Evolutionary conservation across 1,139 yeast genomes (phyloP), one percentile per base, ranked within the genome.

Genomic region (Yamadazyma siamensis): DNA sequence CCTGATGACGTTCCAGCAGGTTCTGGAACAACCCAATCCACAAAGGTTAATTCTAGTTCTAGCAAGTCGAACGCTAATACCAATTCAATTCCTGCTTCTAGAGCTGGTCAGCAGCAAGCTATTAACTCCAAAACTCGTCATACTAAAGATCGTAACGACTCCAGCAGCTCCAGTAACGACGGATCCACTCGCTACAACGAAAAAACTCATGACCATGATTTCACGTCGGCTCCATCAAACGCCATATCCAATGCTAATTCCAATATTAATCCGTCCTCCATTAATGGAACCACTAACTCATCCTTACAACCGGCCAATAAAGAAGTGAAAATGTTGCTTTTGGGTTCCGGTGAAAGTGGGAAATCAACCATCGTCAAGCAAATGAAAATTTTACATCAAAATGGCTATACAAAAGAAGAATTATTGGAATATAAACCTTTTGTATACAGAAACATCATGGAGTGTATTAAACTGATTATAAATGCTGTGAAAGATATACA

Each of bases 291-390:
- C 14, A 21, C 18, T 19, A 21, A 5, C 21, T 21, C 14, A 9
- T 2, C 14, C 8, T 14, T 14, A n/a, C 23, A 6, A n/a, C 31
- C 16, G 7, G 18, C 34, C 5, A 54, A 50, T 14, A 64, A 65
- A 35, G 78, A 74, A 40, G 74, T 80, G 20, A 82, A 82, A 50
- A 76, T 80, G 25, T 59, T 83, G 22, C 59, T 83, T 25, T 58
- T 83, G 32, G 94, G 94, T 6, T 78, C 89, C 0, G 94, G 91
- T 15, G 94, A 83, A 49, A 74, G 83, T 46, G 91, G 91, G 11
- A 82, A 82, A 48, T 79, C 88, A 3, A 82, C 91, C 4, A 77
- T 82, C 28, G 73, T 82, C 29, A 83, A 81, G 49, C 91, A 82
- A 54, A 71, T 82, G 65, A 82, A 80, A 50, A 80, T 82, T 31